Base-by-base conservation (phyloP, 768 basidiomycete genomes). In the Mycena chlorophos region DNA sequence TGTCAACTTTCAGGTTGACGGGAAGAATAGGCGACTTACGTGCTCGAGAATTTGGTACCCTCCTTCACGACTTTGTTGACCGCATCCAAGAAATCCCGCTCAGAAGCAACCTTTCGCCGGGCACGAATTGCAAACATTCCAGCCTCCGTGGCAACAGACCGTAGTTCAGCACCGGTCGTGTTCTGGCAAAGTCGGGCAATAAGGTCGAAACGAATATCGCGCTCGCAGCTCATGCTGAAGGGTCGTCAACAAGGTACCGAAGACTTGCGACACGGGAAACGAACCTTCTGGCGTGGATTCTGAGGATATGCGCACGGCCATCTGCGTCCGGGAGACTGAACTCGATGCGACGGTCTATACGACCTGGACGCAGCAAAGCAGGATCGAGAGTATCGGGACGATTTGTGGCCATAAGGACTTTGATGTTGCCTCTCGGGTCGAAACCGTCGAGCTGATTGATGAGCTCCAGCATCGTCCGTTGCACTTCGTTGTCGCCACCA, bases 71-170 rank as follows among this genome's bases (percentile, higher is more conserved):
- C 97, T 75, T 98, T 98, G 78, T 99, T 97, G 2, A 99, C 96
- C 12, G 94, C 90, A 61, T 97, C 94, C 69, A 99, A 75, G 76
- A 98, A 99, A 73, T 99, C 97, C 52, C 93, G 88, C 69, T 99
- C 97, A 4, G 94, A 94, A 1, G 95, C 94, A 1, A 98, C 94
- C 72, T 98, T 98, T 72, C 97, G 81, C 64, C 97, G 81, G 42
- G 93, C 91, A 56, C 97, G 89, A 67, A 99, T 99, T 2, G 97
- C 96, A 73, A 96, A 99, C 97, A 99, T 98, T n/a, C 97, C 97
- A 46, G 97, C 97, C 89, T 99, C 96, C 8, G 96, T 99, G 16
- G 95, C 94, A 6, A 99, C 97, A 23, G 92, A 94, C 45, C 95
- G 87, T 55, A 99, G 73, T 73, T 99, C 97, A n/a, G 97, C 97